Evolutionary conservation across 1,284 basidiomycete genomes (phyloP).

Genomic region (Pseudozyma pruni): DNA sequence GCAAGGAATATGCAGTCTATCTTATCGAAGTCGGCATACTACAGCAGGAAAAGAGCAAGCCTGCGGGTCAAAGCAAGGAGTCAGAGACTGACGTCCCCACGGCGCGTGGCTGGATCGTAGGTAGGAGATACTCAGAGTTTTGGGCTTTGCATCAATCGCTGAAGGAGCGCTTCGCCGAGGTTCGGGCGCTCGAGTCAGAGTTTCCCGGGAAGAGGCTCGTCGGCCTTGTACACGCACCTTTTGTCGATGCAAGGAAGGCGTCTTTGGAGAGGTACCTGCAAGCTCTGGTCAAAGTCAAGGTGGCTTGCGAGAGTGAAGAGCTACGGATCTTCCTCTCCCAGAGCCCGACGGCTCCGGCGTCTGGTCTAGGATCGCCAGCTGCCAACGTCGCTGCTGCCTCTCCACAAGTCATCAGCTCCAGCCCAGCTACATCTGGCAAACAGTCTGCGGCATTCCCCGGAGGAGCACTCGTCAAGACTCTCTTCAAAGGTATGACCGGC

Average conservation of each 20-base stretch:
- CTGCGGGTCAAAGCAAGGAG: neutral
- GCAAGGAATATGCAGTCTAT: slow-evolving; percentile 89
- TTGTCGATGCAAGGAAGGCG: slow-evolving; percentile 79
- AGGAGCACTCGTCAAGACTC: slow-evolving; percentile 41
- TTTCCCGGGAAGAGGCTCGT: slow-evolving; percentile 58
- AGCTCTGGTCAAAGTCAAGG: slow-evolving; percentile 68
- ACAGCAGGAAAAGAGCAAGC: slow-evolving; percentile 8
- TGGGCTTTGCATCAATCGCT: slow-evolving; percentile 85
- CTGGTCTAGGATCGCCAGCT: slow-evolving; percentile 5
- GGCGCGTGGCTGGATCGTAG: slow-evolving; percentile 85
- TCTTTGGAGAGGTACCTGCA: slow-evolving; percentile 90
- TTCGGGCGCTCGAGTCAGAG: slow-evolving; percentile 48
- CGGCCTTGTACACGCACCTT: slow-evolving; percentile 45
- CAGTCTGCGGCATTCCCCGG: slow-evolving; percentile 23
- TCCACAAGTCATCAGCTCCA: neutral
- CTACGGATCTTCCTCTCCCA: slow-evolving; percentile 84
- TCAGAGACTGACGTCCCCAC: neutral
- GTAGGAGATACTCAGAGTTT: slow-evolving; percentile 93
- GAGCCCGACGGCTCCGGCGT: slow-evolving; percentile 13
- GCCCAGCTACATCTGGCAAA: slow-evolving; percentile 13
- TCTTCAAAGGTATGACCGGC: slow-evolving; percentile 54
- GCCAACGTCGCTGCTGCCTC: slow-evolving; percentile 5
- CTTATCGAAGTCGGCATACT: slow-evolving; percentile 81
- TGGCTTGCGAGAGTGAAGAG: slow-evolving; percentile 76
- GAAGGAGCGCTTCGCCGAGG: slow-evolving; percentile 72